A percentile compares a stretch with the other conserved stretches of the same genome.
Evolutionary conservation across 495 filamentous ascomycete species (phyloP).

Genomic region (Trichoderma erinaceum): DNA sequence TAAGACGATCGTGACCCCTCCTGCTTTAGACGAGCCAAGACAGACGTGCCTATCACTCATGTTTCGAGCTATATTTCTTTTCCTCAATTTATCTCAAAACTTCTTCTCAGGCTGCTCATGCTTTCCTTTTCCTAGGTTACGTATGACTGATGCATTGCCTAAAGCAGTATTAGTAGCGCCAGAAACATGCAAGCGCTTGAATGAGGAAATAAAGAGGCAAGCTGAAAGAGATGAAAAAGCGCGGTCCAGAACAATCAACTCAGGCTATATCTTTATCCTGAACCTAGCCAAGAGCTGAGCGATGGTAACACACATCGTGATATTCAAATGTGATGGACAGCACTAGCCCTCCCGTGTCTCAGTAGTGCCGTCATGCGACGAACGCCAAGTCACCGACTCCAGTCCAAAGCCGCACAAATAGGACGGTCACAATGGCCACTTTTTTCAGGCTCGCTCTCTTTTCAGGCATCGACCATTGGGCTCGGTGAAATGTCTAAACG

Average conservation of each 20-base stretch:
- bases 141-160: too few species aligned
- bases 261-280: too few species aligned
- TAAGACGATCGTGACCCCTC: slow-evolving; percentile 2
- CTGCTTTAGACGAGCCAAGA: not conserved
- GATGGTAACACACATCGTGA: not conserved
- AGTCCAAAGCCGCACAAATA: not conserved
- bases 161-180: too few species aligned
- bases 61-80: not conserved
- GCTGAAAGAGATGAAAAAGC: too few species aligned
- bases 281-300: not conserved
- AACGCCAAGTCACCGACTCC: not conserved
- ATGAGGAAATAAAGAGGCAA: too few species aligned
- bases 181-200: too few species aligned
- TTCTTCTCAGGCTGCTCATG: not conserved
- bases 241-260: too few species aligned
- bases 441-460: not conserved
- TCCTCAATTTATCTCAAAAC: too few species aligned
- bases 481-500: slow-evolving; percentile 2
- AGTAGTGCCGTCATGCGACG: not conserved
- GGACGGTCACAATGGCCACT: slow-evolving; percentile 4
- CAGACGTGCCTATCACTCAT: not conserved
- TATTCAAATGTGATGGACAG: not conserved
- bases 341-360: not conserved
- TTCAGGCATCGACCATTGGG: slow-evolving; percentile 1
- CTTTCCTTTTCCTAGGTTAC: not conserved